phyloP scores from a whole-genome alignment of 768 basidiomycete species.

The Sarcodon aspratus region DNA sequence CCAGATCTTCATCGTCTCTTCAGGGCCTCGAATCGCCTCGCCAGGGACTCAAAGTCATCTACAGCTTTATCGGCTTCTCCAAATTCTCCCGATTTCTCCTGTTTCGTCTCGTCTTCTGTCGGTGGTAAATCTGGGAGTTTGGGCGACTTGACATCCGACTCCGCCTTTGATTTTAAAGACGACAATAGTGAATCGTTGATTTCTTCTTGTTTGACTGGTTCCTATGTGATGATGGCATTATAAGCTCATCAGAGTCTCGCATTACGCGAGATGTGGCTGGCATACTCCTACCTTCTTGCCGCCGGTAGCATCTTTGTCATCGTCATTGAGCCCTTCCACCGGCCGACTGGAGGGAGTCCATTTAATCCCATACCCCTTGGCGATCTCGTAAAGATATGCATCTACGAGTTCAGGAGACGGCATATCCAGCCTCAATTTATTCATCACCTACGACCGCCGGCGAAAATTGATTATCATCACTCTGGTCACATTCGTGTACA shows the following conservation, averaged over 20 bases:
- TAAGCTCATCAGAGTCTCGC: background rate
- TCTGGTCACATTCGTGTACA: background rate
- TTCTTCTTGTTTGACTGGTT: constrained; percentile 3
- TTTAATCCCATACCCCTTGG: constrained; percentile 70
- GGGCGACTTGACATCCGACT: constrained; percentile 20
- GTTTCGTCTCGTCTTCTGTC: constrained; percentile 29
- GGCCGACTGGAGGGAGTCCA: constrained; percentile 37
- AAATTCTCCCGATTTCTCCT: constrained; percentile 12
- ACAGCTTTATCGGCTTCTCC: constrained; percentile 26
- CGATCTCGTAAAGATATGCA: constrained; percentile 82
- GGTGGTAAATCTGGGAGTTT: constrained; percentile 42
- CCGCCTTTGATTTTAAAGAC: constrained; percentile 9
- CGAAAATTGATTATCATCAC: background rate
- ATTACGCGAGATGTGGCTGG: no score
- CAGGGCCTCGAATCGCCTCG: constrained; percentile 74
- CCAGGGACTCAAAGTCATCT: constrained; percentile 68
- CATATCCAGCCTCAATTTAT: constrained; percentile 59
- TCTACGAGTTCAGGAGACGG: constrained; percentile 73
- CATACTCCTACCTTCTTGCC: constrained; percentile 27
- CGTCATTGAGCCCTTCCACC: constrained; percentile 14
- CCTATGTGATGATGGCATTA: background rate
- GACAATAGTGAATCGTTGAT: constrained; percentile 3
- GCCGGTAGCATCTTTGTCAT: constrained; percentile 19
- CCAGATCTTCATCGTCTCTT: constrained; percentile 52
- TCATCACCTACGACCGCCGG: constrained; percentile 41